These are phyloP conservation scores for Didymella keratinophila DNA, from an alignment of 2,329 filamentous ascomycete genomes.

Conservation along the genomic window DNA sequence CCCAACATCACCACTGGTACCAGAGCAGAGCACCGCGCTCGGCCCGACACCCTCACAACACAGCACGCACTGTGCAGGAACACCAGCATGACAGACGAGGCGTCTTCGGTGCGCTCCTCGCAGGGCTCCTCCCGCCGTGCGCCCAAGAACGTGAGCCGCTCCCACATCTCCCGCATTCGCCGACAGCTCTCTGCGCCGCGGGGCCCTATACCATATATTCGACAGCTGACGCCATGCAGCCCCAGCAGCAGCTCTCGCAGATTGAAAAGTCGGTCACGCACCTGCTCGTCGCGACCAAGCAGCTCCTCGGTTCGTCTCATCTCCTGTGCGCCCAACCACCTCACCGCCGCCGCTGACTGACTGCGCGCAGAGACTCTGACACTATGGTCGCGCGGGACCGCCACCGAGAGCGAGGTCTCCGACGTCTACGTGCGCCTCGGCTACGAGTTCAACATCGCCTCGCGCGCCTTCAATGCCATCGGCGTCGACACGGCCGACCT, in stretches of 20 bases:
- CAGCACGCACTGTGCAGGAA: no score
- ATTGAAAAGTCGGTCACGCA: conserved; percentile 97
- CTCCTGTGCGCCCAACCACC: conserved; percentile 12
- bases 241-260: conserved; percentile 82
- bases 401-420: conserved; percentile 93
- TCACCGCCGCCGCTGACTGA: conserved; percentile 24
- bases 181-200: neutral
- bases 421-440: conserved; percentile 97
- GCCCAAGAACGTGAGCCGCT: conserved; percentile 48
- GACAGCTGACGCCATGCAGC: conserved; percentile 53
- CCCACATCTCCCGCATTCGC: conserved; percentile 2
- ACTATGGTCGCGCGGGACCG: conserved; percentile 92
- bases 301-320: conserved; percentile 68
- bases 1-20: neutral
- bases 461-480: conserved; percentile 94
- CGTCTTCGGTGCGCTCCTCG: conserved; percentile 40
- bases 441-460: conserved; percentile 99
- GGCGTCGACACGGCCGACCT: conserved; percentile 94
- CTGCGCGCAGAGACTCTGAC: conserved; percentile 78
- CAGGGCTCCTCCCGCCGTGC: conserved; percentile 57
- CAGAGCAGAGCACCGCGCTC: conserved; percentile 3
- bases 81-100: conserved; percentile 38
- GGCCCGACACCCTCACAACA: conserved; percentile 7
- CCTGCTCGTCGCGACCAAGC: conserved; percentile 95
- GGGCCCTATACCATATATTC: conserved; percentile 2